phyloP scores from a whole-genome alignment of 2,329 filamentous ascomycete genomes.

The Colletotrichum sp. region DNA sequence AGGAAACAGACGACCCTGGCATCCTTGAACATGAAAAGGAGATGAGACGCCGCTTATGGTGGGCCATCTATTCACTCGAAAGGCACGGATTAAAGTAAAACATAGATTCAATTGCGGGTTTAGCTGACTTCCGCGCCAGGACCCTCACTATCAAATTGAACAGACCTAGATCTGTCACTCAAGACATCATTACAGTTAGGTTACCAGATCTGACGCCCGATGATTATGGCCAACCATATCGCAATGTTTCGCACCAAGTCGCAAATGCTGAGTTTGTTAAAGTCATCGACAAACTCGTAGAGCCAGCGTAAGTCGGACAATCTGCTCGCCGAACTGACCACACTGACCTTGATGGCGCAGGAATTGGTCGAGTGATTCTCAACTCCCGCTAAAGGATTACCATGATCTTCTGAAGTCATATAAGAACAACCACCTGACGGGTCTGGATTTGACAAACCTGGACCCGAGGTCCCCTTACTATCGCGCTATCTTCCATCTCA shows the following conservation, averaged over 20 bases:
- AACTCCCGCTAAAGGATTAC: neutral
- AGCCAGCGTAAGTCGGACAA: conserved; percentile 20
- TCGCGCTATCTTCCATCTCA: conserved; percentile 36
- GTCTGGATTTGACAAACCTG: conserved; percentile 30
- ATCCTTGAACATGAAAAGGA: conserved; percentile 25
- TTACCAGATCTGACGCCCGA: neutral
- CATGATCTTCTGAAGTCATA: conserved; percentile 32
- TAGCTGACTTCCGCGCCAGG: neutral
- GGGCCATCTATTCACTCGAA: conserved; percentile 33
- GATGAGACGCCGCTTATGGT: conserved; percentile 28
- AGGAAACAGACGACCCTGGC: conserved; percentile 24
- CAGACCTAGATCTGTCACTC: conserved; percentile 24
- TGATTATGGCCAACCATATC: neutral
- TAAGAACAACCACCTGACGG: conserved; percentile 30
- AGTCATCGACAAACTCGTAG: conserved; percentile 33
- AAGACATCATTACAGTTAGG: conserved; percentile 23
- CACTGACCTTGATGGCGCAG: neutral
- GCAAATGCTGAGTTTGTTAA: conserved; percentile 30
- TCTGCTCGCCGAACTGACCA: neutral
- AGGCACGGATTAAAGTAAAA: too few species aligned
- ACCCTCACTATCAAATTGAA: conserved; percentile 27
- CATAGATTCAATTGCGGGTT: neutral
- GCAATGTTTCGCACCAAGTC: conserved; percentile 34
- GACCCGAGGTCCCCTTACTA: conserved; percentile 31
- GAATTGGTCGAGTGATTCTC: neutral